Base-by-base conservation (phyloP, 345 rosid genomes). In the Crucihimalaya himalaica region DNA sequence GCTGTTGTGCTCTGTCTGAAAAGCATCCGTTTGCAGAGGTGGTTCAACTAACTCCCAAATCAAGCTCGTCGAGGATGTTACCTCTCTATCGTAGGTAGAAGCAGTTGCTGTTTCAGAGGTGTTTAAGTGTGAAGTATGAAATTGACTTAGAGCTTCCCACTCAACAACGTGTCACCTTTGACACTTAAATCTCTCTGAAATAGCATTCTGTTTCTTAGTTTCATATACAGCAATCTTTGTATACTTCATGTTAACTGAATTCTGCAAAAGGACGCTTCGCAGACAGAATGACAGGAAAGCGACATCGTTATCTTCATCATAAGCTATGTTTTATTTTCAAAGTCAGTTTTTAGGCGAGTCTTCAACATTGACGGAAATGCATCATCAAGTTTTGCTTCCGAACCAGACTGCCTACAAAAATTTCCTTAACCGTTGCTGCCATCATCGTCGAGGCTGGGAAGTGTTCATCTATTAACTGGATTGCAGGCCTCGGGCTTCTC, bases 1-100 rank as follows among this genome's bases (percentile, higher is more conserved):
- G 1, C n/a, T 55, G 63, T 54, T 19, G 52, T 34, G 58, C 47
- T 66, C 45, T 50, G 34, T 65, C 32, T 28, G 46, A 35, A 19
- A 58, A 35, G 12, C 63, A 9, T 35, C 46, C 3, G 4, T 37
- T 37, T 39, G 48, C 20, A 40, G 14, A 40, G 37, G 23, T 55
- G 40, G 54, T 29, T 28, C 11, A 18, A 45, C 11, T 16, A 5
- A 43, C 23, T 45, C 25, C 14, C 16, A 3, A 27, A 63, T 42
- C 66, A 62, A 62, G 66, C 37, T 28, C 5, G 9, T 42, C 20
- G 9, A 10, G 66, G 52, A 62, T 40, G 34, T 4, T 61, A 31
- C 31, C 13, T 60, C 47, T 20, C 13, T 18, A 12, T 35, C 16
- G 12, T 18, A 27, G n/a, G 29, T 21, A 14, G 25, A 21, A 37